Evolutionary conservation across 768 basidiomycete genomes (phyloP), one percentile per base, ranked within the genome.

Genomic region (Roridomyces roridus): DNA sequence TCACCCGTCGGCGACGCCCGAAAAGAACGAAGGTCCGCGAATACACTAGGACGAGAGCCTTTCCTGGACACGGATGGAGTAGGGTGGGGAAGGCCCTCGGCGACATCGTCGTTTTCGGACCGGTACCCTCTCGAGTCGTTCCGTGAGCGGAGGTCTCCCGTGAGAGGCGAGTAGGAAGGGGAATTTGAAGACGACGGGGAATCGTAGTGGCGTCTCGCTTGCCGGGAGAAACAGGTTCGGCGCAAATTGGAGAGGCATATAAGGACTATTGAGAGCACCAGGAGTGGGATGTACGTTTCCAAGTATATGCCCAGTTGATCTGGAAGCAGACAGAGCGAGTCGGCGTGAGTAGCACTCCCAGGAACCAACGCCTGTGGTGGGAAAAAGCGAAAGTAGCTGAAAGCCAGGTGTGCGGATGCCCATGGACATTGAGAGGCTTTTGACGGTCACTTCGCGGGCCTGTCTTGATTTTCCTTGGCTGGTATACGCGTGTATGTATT

Each of bases 381-480:
- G 42, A 76, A n/a, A 78, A 21, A 98, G 82, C 2, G 94, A 91
- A 40, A 98, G 81, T 18, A 98, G 82, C 64, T 96, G 93, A 73
- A 95, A 94, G 37, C 94, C 96, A 6, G 96, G 95, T 25, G 79
- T 78, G 40, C 81, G 80, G 48, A 98, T 83, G 28, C 91, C 92
- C 86, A 94, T 92, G 4, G 88, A 90, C 80, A 95, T 92, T 12
- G 93, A 94, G 65, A 97, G 79, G 2, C 93, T 89, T 70, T 94
- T 97, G 66, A 98, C 84, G 0, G 93, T 91, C 18, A 96, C 80
- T 74, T 98, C 96, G 46, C 80, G 82, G 12, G 85, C 74, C 31
- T 71, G 71, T 23, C 69, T 64, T 17, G 60, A 29, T 31, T 65
- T 65, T 29, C 57, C 63, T 31, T 56, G 56, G n/a, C 57, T 57